These are phyloP conservation scores for Suillus alpinus DNA, from an alignment of 768 basidiomycete genomes.

Conservation along the genomic window DNA sequence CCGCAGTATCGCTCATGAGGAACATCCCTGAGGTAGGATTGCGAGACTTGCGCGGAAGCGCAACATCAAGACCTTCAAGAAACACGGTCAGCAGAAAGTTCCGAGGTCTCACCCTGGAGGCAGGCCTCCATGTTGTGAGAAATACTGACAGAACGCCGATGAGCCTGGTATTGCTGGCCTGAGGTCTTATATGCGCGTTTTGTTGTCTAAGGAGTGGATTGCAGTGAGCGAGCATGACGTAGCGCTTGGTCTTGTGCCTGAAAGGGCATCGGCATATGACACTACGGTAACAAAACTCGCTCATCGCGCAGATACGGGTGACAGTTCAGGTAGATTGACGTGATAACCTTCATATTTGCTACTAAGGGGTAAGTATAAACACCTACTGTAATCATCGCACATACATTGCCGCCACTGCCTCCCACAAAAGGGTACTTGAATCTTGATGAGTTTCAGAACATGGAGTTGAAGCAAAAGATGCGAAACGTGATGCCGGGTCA, in stretches of 20 bases:
- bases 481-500: slow-evolving; percentile 90
- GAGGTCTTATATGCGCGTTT: slow-evolving; percentile 81
- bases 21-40: no score
- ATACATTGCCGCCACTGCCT: slow-evolving; percentile 96
- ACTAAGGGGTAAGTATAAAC: slow-evolving; percentile 6
- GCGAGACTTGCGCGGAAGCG: no score
- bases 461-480: slow-evolving; percentile 94
- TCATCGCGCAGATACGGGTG: slow-evolving; percentile 96
- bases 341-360: slow-evolving; percentile 99
- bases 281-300: slow-evolving; percentile 4
- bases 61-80: no score
- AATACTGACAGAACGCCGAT: slow-evolving; percentile 81
- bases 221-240: slow-evolving; percentile 50
- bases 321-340: slow-evolving; percentile 96
- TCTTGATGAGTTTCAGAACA: slow-evolving; percentile 95
- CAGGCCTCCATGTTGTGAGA: slow-evolving; percentile 79
- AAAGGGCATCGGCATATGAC: slow-evolving; percentile 2
- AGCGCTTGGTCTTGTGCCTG: slow-evolving; percentile 95
- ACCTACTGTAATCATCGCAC: slow-evolving; percentile 19
- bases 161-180: slow-evolving; percentile 52
- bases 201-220: slow-evolving; percentile 64
- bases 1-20: no score
- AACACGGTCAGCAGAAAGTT: no score
- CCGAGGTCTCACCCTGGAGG: slow-evolving; percentile 74
- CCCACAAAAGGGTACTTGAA: slow-evolving; percentile 97